Evolutionary conservation across 1,284 basidiomycete species (phyloP).

Genomic region (Papiliotrema laurentii): DNA sequence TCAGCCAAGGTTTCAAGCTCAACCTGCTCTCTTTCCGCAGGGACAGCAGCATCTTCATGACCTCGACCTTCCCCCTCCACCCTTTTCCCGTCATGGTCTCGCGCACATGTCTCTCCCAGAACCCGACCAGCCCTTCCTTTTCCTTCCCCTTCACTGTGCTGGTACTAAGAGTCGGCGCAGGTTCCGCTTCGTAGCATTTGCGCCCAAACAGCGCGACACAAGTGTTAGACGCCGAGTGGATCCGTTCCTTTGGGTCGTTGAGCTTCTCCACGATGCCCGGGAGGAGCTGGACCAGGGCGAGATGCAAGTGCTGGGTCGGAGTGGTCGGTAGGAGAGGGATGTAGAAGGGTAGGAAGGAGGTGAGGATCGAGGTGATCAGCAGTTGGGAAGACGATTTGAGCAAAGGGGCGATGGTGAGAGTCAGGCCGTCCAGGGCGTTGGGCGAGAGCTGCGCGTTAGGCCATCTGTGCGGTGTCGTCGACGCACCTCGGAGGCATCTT

Average conservation of each 20-base stretch:
- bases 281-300: constrained; percentile 31
- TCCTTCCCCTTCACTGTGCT: constrained; percentile 61
- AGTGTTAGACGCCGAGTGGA: constrained; percentile 27
- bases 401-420: constrained; percentile 29
- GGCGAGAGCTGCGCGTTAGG: constrained; percentile 26
- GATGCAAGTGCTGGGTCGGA: constrained; percentile 19
- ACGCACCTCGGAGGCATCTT: constrained; percentile 24
- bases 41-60: constrained; percentile 32
- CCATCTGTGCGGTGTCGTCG: background rate
- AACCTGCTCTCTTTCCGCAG: constrained; percentile 68
- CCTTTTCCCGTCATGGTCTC: constrained; percentile 63
- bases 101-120: constrained; percentile 70
- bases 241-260: constrained; percentile 44
- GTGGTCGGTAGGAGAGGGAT: constrained; percentile 30
- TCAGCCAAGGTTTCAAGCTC: constrained; percentile 76
- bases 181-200: constrained; percentile 26
- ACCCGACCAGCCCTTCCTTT: constrained; percentile 65
- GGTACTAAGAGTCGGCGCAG: constrained; percentile 38
- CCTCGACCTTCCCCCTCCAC: constrained; percentile 58
- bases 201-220: constrained; percentile 28
- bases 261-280: constrained; percentile 39
- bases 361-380: constrained; percentile 32
- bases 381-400: constrained; percentile 36
- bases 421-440: constrained; percentile 36
- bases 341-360: constrained; percentile 39